phyloP scores from a whole-genome alignment of 805 yeast genomes.

The Debaryomyces castellii region DNA sequence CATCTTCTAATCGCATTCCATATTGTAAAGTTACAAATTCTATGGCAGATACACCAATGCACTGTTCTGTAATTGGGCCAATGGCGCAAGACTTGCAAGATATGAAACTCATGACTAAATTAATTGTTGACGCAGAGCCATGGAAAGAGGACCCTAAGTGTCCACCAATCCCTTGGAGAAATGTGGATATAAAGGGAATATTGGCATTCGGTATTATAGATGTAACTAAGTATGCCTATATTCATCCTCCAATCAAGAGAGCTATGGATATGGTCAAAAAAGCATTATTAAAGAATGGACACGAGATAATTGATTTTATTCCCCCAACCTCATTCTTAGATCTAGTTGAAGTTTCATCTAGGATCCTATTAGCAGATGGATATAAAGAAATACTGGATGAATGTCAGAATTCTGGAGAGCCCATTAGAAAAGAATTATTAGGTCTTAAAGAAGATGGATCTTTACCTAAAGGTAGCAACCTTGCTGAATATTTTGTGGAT shows the following conservation, averaged over 20 bases:
- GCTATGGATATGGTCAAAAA: conserved; percentile 33
- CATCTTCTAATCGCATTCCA: conserved; percentile 30
- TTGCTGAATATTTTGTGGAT: conserved; percentile 1
- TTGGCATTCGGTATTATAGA: conserved; percentile 3
- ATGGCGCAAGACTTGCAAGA: conserved; percentile 37
- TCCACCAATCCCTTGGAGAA: conserved; percentile 52
- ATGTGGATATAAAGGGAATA: conserved; percentile 14
- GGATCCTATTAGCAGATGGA: conserved; percentile 4
- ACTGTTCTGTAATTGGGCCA: conserved; percentile 39
- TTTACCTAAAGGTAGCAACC: background rate
- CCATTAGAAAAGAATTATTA: background rate
- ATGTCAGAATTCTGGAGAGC: conserved; percentile 1
- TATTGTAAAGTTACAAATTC: conserved; percentile 11
- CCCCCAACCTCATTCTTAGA: conserved; percentile 25
- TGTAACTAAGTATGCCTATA: background rate
- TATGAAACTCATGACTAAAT: conserved; percentile 37
- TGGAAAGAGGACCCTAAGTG: conserved; percentile 52
- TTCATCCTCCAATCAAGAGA: conserved; percentile 49
- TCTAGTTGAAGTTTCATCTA: background rate
- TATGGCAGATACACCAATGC: conserved; percentile 3
- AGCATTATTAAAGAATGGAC: conserved; percentile 44
- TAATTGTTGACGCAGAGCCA: conserved; percentile 39
- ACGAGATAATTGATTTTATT: conserved; percentile 43
- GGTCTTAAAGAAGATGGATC: background rate
- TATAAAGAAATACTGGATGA: conserved; percentile 2